Conservation (phyloP, 2,329 filamentous ascomycete species). For the Metarhizium guizhouense region DNA sequence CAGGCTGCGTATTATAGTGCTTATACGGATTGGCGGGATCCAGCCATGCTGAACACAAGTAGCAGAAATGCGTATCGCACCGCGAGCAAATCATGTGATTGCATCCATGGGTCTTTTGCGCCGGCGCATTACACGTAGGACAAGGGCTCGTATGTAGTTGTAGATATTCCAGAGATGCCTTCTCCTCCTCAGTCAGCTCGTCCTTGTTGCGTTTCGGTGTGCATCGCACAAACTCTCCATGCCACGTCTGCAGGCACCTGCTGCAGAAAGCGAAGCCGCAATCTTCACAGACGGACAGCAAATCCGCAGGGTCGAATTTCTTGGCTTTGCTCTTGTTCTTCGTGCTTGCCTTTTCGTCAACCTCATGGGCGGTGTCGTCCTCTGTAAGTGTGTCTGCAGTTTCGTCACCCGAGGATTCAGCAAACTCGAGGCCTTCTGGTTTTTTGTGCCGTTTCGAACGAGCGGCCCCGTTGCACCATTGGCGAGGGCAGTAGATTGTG, state of each 20-base stretch:
- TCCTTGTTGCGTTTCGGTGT: constrained; percentile 54
- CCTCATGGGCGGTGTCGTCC: constrained; percentile 24
- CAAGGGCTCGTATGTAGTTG: constrained; percentile 75
- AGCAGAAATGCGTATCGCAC: constrained; percentile 90
- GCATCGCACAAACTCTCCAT: constrained; percentile 72
- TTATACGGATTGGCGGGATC: constrained; percentile 71
- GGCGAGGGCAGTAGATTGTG: constrained; percentile 84
- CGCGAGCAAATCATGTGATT: constrained; percentile 95
- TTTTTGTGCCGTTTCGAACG: constrained; percentile 66
- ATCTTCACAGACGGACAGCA: constrained; percentile 78
- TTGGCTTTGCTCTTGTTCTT: constrained; percentile 13
- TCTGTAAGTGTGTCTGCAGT: constrained; percentile 42
- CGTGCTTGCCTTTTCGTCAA: constrained; percentile 5
- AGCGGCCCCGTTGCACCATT: constrained; percentile 88
- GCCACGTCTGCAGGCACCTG: constrained; percentile 69
- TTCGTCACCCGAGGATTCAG: constrained; percentile 42
- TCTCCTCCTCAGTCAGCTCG: constrained; percentile 75
- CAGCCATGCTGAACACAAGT: constrained; percentile 85
- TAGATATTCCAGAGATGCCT: constrained; percentile 79
- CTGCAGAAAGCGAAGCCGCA: constrained; percentile 84
- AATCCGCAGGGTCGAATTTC: constrained; percentile 44
- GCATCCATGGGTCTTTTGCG: constrained; percentile 87
- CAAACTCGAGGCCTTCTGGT: constrained; percentile 54
- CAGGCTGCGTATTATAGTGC: constrained; percentile 68
- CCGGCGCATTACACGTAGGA: constrained; percentile 75